phyloP scores from a whole-genome alignment of 257 asterid species.

The Echium plantagineum region DNA sequence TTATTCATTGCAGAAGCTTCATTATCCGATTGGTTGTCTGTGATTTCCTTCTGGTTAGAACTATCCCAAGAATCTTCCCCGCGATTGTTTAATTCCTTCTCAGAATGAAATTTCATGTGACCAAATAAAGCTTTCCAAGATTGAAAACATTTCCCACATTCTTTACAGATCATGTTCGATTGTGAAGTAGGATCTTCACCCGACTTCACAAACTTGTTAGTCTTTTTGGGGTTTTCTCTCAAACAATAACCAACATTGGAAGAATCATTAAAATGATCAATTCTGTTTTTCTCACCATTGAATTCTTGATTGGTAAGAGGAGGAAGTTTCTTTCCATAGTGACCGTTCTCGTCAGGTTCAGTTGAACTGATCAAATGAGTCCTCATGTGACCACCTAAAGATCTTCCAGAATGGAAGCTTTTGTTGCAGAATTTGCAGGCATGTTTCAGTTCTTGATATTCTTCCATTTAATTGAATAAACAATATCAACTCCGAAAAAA shows the following conservation, averaged over 20 bases:
- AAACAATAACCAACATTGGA: constrained; percentile 9
- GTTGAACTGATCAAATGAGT: constrained; percentile 63
- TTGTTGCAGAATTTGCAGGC: constrained; percentile 65
- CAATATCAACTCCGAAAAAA: background rate
- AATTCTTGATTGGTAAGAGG: constrained; percentile 11
- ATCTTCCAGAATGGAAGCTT: constrained; percentile 49
- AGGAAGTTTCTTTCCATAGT: constrained; percentile 38
- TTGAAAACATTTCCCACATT: constrained; percentile 67
- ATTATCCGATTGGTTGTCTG: too few species aligned
- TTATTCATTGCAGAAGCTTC: constrained; percentile 29
- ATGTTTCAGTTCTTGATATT: constrained; percentile 31
- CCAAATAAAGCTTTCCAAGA: constrained; percentile 84
- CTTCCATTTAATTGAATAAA: constrained; percentile 22
- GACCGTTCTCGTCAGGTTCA: constrained; percentile 15
- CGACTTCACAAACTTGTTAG: constrained; percentile 18
- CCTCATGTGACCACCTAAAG: constrained; percentile 75
- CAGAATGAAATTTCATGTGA: constrained; percentile 86
- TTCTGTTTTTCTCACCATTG: constrained; percentile 1
- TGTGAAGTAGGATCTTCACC: constrained; percentile 22
- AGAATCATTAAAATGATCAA: background rate
- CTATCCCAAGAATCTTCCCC: constrained; percentile 38
- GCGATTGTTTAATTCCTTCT: constrained; percentile 15
- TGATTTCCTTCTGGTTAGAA: constrained; percentile 15
- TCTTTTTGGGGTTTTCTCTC: constrained; percentile 28
- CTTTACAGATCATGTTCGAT: constrained; percentile 40